phyloP scores from a whole-genome alignment of 768 basidiomycete genomes.

The Lactifluus pinguis region DNA sequence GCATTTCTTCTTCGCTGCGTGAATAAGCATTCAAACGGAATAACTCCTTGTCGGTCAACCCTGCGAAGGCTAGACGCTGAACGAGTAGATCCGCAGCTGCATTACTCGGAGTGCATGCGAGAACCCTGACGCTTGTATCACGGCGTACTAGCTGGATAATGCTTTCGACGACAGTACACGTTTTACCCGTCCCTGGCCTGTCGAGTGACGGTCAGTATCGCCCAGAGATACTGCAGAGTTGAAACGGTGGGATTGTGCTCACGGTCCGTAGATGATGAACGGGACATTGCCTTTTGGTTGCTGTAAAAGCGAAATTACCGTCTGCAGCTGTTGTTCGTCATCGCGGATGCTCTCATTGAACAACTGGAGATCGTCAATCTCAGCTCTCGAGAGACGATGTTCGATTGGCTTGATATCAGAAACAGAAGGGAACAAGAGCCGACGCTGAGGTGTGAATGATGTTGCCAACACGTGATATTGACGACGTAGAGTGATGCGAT shows the following conservation, averaged over 20 bases:
- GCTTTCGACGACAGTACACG: constrained; percentile 29
- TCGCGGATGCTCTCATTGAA: constrained; percentile 35
- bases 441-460: constrained; percentile 32
- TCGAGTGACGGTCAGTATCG: background rate
- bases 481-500: constrained; percentile 45
- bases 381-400: constrained; percentile 12
- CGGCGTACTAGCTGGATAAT: constrained; percentile 28
- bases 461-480: constrained; percentile 52
- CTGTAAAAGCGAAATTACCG: constrained; percentile 36
- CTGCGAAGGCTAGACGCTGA: constrained; percentile 19
- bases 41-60: constrained; percentile 25
- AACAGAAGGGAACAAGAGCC: constrained; percentile 41
- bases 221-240: background rate
- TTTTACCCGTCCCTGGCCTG: constrained; percentile 36
- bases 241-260: constrained; percentile 21
- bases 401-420: constrained; percentile 23
- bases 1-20: constrained; percentile 29
- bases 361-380: background rate
- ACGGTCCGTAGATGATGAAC: constrained; percentile 58
- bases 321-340: constrained; percentile 41
- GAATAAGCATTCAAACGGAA: constrained; percentile 47
- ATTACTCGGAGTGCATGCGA: constrained; percentile 32
- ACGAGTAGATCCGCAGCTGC: constrained; percentile 29
- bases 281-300: constrained; percentile 40
- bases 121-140: constrained; percentile 22